Percentiles rank a stretch among this genome's conserved stretches.
phyloP scores from a whole-genome alignment of 1,284 basidiomycete species.

The Irpex sp. region DNA sequence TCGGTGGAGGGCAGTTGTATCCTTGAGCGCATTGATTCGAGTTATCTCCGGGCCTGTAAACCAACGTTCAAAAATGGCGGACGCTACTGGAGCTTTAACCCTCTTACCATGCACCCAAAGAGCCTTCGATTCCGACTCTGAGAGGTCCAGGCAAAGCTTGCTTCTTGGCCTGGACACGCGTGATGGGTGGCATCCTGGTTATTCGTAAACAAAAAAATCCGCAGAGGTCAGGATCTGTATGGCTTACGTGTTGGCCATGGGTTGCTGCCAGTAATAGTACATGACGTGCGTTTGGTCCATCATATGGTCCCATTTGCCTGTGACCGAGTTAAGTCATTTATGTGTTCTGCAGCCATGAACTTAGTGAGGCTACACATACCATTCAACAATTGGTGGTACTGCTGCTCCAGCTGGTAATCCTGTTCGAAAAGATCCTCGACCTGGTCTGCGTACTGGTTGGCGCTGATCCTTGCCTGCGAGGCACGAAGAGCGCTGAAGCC shows the following conservation, averaged over 20 bases:
- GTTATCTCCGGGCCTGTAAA: constrained; percentile 55
- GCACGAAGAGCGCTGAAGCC: constrained; percentile 58
- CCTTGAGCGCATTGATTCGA: constrained; percentile 44
- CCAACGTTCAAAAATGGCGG: background rate
- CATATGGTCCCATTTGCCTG: constrained; percentile 58
- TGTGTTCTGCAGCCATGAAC: background rate
- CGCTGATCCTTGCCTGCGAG: constrained; percentile 57
- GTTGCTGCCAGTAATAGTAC: constrained; percentile 69
- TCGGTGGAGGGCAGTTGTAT: constrained; percentile 48
- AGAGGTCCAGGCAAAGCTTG: constrained; percentile 54
- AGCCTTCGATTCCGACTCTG: constrained; percentile 57
- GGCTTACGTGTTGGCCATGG: constrained; percentile 52
- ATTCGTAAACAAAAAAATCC: background rate
- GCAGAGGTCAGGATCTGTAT: background rate
- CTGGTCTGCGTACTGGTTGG: constrained; percentile 50
- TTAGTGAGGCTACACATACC: constrained; percentile 29
- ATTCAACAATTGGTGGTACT: constrained; percentile 54
- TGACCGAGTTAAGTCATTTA: background rate
- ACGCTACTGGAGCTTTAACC: background rate
- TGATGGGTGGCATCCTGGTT: constrained; percentile 49
- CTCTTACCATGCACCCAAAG: constrained; percentile 48
- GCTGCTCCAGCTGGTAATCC: constrained; percentile 51
- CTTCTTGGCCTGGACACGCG: constrained; percentile 51
- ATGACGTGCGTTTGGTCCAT: constrained; percentile 63
- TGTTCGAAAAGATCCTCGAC: constrained; percentile 53